These are phyloP conservation scores for Alnus rubra DNA, from an alignment of 306 rosid genomes.

Conservation along the genomic window DNA sequence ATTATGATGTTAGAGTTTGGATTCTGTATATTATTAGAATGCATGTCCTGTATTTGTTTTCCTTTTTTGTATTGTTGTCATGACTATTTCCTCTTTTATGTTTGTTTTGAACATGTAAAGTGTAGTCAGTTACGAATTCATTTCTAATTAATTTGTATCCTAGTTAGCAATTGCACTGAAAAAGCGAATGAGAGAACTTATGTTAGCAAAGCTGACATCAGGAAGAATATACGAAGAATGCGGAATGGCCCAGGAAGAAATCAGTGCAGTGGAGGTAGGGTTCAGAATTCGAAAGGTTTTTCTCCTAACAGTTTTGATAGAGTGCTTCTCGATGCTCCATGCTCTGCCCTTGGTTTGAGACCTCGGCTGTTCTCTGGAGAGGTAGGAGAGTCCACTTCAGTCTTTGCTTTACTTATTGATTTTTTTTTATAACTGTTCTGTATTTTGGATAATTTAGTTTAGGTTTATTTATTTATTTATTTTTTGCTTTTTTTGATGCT, in stretches of 20 bases:
- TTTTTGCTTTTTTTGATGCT: neutral
- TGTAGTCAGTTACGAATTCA: slow-evolving; percentile 15
- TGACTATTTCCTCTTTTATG: slow-evolving; percentile 18
- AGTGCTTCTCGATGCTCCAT: slow-evolving; percentile 97
- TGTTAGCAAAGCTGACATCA: slow-evolving; percentile 67
- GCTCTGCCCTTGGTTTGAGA: slow-evolving; percentile 97
- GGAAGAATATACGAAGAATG: slow-evolving; percentile 62
- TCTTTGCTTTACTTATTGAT: neutral
- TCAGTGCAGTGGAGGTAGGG: slow-evolving; percentile 73
- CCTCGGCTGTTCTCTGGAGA: slow-evolving; percentile 86
- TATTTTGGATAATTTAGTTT: neutral
- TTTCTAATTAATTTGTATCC: slow-evolving; percentile 33
- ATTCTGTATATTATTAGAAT: slow-evolving; percentile 16
- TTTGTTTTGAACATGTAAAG: slow-evolving; percentile 16
- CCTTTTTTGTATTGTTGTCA: slow-evolving; percentile 6
- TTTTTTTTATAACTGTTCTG: neutral
- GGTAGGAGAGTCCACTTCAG: slow-evolving; percentile 48
- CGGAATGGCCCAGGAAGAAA: slow-evolving; percentile 91
- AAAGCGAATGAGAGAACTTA: slow-evolving; percentile 51
- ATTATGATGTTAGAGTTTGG: slow-evolving; percentile 9
- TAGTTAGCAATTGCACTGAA: slow-evolving; percentile 42
- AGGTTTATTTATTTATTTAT: neutral
- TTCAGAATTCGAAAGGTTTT: slow-evolving; percentile 80
- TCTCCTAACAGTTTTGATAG: slow-evolving; percentile 85
- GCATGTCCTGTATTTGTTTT: slow-evolving; percentile 16